Evolutionary conservation across 805 yeast species (phyloP), one percentile per base, ranked within the genome.

Genomic region (Torulaspora gathmanii): DNA sequence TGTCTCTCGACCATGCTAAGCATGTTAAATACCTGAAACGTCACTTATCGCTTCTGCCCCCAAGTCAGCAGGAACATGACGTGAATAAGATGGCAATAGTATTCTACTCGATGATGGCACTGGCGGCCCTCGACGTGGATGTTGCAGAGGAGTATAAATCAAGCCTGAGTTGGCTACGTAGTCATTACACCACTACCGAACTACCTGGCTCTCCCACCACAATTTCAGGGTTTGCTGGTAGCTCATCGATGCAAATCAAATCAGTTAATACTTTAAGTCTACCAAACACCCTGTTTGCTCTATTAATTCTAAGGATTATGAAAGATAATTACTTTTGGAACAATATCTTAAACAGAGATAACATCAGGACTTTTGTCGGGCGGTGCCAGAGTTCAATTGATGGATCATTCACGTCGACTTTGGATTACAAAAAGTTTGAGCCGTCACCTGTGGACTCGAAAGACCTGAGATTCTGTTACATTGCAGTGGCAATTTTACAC

Each of bases 231-330:
- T 62, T 64, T 46, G 41, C 55, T 0, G 63, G 64, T 5, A 52
- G 61, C 20, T 22, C 45, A 6, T 44, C 48, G 11, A 36, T 52
- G 44, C 41, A 46, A 27, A 40, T 53, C 20, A 45, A 56, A 2
- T 45, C 42, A 12, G 41, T 42, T 2, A 45, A 49, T 7, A 53
- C 79, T 1, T 78, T 90, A 1, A 83, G 79, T 51, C 63, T 87
- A 5, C 77, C 91, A 0, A 79, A 89, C 5, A 89, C 96, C 0
- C 79, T 81, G 52, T 85, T 89, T 66, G 90, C 87, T 1, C 42
- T 64, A 19, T 63, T 89, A 27, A 74, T 78, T 28, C 69, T 74
- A 9, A 67, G 85, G 30, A 59, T 79, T 1, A 67, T 77, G n/a
- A 65, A 85, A 11, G 69, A 70, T 26, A 77, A 72, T 40, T 72